Percentiles rank a stretch among this genome's conserved stretches.
These are phyloP conservation scores for Lentinula lateritia DNA, from an alignment of 768 basidiomycete species.

Conservation along the genomic window DNA sequence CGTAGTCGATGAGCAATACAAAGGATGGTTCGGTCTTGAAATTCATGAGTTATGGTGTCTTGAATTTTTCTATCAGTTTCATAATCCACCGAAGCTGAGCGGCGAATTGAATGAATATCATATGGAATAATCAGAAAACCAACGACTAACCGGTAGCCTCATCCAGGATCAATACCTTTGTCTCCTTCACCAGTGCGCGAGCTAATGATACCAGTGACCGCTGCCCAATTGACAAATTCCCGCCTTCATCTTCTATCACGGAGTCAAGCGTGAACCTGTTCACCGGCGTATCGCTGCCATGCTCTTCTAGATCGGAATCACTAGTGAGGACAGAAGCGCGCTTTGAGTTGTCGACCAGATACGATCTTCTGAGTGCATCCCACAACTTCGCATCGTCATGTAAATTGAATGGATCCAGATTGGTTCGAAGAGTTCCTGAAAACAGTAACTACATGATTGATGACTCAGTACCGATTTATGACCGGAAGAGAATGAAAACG, in stretches of 20 bases:
- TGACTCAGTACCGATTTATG: background rate
- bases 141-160: constrained; percentile 66
- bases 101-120: background rate
- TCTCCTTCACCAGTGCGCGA: constrained; percentile 82
- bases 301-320: constrained; percentile 22
- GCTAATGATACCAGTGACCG: constrained; percentile 84
- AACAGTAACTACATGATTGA: constrained; percentile 19
- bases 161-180: constrained; percentile 81
- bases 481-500: constrained; percentile 20
- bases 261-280: constrained; percentile 80
- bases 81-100: constrained; percentile 74
- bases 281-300: constrained; percentile 36
- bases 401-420: constrained; percentile 84
- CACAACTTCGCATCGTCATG: constrained; percentile 79
- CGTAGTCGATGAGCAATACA: constrained; percentile 68
- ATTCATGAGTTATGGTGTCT: constrained; percentile 80
- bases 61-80: constrained; percentile 92
- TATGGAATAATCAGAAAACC: background rate
- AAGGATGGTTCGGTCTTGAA: constrained; percentile 77
- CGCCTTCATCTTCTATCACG: constrained; percentile 81
- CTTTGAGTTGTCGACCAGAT: constrained; percentile 59
- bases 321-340: constrained; percentile 17
- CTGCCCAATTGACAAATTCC: constrained; percentile 77
- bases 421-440: constrained; percentile 77
- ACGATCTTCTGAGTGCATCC: constrained; percentile 83